A percentile compares a stretch with the other conserved stretches of the same genome.
Evolutionary conservation across 2,329 filamentous ascomycete species (phyloP).

Genomic region (Cercospora sp.): DNA sequence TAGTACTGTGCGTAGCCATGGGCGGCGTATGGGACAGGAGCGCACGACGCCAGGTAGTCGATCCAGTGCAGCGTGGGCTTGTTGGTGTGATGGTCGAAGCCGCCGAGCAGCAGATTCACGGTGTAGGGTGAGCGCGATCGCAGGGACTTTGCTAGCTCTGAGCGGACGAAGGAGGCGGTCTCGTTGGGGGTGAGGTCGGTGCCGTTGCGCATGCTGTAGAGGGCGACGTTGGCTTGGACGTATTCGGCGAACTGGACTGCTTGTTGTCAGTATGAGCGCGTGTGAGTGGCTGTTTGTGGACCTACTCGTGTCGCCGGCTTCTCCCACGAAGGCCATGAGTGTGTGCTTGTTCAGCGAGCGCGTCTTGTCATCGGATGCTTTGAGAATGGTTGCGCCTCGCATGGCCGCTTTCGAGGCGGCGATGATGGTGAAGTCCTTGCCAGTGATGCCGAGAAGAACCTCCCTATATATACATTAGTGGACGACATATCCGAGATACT

Average conservation of each 20-base stretch:
- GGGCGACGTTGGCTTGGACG: slow-evolving; percentile 96
- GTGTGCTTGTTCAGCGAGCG: slow-evolving; percentile 89
- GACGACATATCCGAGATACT: neutral
- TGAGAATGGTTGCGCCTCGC: slow-evolving; percentile 94
- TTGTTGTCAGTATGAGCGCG: slow-evolving; percentile 1
- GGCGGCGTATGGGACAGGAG: slow-evolving; percentile 84
- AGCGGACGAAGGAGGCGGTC: slow-evolving; percentile 88
- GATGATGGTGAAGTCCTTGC: slow-evolving; percentile 98
- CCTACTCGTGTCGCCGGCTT: slow-evolving; percentile 90
- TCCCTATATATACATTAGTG: slow-evolving; percentile 63
- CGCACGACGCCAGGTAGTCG: slow-evolving; percentile 33
- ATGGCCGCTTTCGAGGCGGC: slow-evolving; percentile 97
- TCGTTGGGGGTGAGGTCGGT: slow-evolving; percentile 86
- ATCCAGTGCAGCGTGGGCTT: slow-evolving; percentile 35
- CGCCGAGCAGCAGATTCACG: slow-evolving; percentile 92
- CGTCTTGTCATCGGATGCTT: slow-evolving; percentile 95
- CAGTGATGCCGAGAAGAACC: slow-evolving; percentile 95
- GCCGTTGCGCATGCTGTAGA: slow-evolving; percentile 98
- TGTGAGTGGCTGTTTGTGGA: slow-evolving; percentile 10
- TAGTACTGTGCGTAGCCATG: slow-evolving; percentile 99
- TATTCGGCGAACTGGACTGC: slow-evolving; percentile 98
- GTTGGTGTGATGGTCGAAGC: slow-evolving; percentile 85
- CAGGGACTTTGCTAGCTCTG: slow-evolving; percentile 86
- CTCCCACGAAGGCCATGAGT: slow-evolving; percentile 90
- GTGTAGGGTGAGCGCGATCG: slow-evolving; percentile 93